Evolutionary conservation across 352 stramenopile species (phyloP), one percentile per base, ranked within the genome.

Genomic region (Pythium aquatile): DNA sequence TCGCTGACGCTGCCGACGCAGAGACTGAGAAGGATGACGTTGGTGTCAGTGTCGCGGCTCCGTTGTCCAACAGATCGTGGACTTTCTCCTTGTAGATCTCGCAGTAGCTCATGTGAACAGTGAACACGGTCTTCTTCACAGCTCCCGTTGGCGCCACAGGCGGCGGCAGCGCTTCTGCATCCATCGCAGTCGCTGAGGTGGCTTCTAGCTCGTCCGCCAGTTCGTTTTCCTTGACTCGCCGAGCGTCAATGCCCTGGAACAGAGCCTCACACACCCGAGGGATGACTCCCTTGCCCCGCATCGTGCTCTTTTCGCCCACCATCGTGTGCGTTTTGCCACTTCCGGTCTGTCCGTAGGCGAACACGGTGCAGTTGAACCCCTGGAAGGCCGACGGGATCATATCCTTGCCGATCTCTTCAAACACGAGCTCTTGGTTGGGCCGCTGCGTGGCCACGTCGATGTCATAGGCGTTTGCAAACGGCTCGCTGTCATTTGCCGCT

Each of bases 61-160:
- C 49, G 11, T 56, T 68, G 9, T 93, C 83, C 33, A 94, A 60
- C n/a, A 94, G 55, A 71, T 94, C 86, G 54, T 91, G 88, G 9
- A 94, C 86, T 58, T 93, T 93, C 44, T 94, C 86, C 56, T 92
- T 93, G 77, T 94, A 94, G 55, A 94, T 94, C 66, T 94, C 86
- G 37, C 83, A 93, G 44, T 94, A 94, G 58, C 79, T 93, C 53
- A 88, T 79, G 32, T 87, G 66, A 5, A 72, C 65, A 32, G 57
- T 57, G 26, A 56, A 61, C 26, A 68, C 57, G 44, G 3, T 78
- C 54, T 46, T 63, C 37, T 47, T 65, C 28, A 5, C 47, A 37
- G 26, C 77, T 60, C 4, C 74, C 55, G 3, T 69, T 58, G 30
- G 55, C 47, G 29, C 89, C 70, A 51, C 44, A 29, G 44, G 44